These are phyloP conservation scores for Nicotiana rustica DNA, from an alignment of 305 asterid species.

Conservation along the genomic window DNA sequence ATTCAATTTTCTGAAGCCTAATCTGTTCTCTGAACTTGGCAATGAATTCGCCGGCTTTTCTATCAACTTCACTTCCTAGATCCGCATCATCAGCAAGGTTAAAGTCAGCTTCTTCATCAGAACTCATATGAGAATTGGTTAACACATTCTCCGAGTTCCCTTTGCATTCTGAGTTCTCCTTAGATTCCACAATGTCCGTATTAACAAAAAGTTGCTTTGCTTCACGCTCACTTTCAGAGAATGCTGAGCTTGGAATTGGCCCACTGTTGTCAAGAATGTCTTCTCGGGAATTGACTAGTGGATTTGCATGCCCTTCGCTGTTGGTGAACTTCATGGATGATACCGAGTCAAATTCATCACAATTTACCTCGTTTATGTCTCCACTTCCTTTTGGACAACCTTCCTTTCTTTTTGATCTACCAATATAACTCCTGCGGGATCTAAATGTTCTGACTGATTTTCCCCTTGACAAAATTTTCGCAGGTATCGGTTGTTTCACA, in stretches of 20 bases:
- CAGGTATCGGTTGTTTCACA: constrained; percentile 47
- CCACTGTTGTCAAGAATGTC: constrained; percentile 38
- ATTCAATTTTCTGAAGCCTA: constrained; percentile 74
- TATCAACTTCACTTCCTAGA: constrained; percentile 87
- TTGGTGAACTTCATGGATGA: constrained; percentile 36
- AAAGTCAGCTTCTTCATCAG: constrained; percentile 47
- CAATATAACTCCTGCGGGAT: constrained; percentile 44
- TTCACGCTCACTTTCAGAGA: constrained; percentile 45
- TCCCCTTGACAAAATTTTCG: constrained; percentile 55
- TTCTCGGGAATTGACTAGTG: constrained; percentile 35
- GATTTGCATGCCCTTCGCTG: constrained; percentile 43
- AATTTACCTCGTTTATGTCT: constrained; percentile 40
- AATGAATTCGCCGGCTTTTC: constrained; percentile 93
- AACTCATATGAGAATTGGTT: constrained; percentile 40
- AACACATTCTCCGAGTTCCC: constrained; percentile 44
- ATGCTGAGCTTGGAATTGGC: constrained; percentile 52
- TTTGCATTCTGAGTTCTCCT: constrained; percentile 44
- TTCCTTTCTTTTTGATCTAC: constrained; percentile 39
- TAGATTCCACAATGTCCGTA: constrained; percentile 38
- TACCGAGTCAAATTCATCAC: constrained; percentile 41
- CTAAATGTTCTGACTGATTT: constrained; percentile 83
- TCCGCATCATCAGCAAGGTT: constrained; percentile 52
- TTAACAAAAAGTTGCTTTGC: constrained; percentile 46
- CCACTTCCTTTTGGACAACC: constrained; percentile 43
- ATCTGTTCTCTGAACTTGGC: constrained; percentile 96